Percentiles rank a stretch among this genome's conserved stretches.
These are phyloP conservation scores for Aspergillus sparsus DNA, from an alignment of 495 filamentous ascomycete genomes.

Conservation along the genomic window DNA sequence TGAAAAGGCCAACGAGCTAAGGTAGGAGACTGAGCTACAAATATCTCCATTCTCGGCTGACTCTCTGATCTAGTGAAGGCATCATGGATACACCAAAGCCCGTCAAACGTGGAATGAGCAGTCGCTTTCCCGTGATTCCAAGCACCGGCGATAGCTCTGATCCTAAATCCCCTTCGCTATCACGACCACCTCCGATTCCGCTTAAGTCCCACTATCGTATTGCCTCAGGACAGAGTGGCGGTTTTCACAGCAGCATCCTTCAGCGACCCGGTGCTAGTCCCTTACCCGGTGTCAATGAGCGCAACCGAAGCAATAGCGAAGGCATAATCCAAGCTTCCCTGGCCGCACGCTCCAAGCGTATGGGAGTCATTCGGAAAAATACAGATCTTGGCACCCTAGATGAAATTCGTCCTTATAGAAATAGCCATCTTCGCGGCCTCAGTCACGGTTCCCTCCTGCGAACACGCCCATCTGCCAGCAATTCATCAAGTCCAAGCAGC, in stretches of 20 bases:
- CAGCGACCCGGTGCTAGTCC: constrained; percentile 71
- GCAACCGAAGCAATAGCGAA: constrained; percentile 88
- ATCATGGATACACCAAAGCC: constrained; percentile 72
- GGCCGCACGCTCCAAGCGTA: constrained; percentile 64
- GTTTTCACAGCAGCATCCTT: constrained; percentile 55
- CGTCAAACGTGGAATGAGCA: constrained; percentile 69
- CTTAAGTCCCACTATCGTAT: constrained; percentile 76
- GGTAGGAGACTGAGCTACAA: constrained; percentile 42
- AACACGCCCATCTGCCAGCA: constrained; percentile 48
- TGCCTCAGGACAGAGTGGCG: constrained; percentile 67
- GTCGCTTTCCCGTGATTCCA: constrained; percentile 82
- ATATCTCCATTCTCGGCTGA: constrained; percentile 7
- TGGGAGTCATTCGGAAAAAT: constrained; percentile 81
- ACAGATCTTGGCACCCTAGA: constrained; percentile 74
- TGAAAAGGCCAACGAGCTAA: constrained; percentile 66
- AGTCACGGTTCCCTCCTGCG: constrained; percentile 78
- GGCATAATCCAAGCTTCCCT: constrained; percentile 65
- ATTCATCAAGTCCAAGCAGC: constrained; percentile 59
- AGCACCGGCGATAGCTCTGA: constrained; percentile 54
- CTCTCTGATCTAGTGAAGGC: constrained; percentile 45
- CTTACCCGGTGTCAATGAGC: constrained; percentile 65
- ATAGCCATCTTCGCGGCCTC: constrained; percentile 79
- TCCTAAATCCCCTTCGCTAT: constrained; percentile 63
- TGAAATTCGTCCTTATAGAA: constrained; percentile 69
- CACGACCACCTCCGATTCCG: constrained; percentile 71